Conservation (phyloP, 192 early-diverging fungal species). For the Neocallimastix lanati region DNA sequence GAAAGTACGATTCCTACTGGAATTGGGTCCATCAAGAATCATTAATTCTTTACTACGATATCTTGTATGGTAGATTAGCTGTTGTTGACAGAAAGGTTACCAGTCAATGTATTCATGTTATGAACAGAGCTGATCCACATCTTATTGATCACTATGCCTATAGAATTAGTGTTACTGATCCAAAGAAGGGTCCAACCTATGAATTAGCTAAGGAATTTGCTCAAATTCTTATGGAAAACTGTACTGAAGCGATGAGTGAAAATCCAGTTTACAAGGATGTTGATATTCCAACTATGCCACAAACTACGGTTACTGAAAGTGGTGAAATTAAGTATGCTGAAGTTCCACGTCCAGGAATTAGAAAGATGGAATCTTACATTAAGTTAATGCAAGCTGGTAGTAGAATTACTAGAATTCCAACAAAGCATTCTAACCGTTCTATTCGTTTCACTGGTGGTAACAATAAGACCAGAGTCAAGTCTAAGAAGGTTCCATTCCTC, state of each 20-base stretch:
- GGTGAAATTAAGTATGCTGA: conserved; percentile 76
- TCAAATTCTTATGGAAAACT: conserved; percentile 73
- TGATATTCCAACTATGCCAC: conserved; percentile 66
- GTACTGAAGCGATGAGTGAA: conserved; percentile 53
- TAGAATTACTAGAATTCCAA: conserved; percentile 17
- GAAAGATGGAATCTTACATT: conserved; percentile 88
- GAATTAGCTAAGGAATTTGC: conserved; percentile 60
- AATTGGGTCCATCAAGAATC: conserved; percentile 88
- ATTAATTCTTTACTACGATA: conserved; percentile 74
- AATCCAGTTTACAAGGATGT: conserved; percentile 85
- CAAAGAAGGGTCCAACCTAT: conserved; percentile 66
- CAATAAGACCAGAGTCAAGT: conserved; percentile 28
- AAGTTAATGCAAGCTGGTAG: conserved; percentile 43
- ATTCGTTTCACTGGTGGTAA: conserved; percentile 15
- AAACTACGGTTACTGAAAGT: conserved; percentile 53
- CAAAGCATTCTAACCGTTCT: neutral
- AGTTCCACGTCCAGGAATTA: conserved; percentile 56
- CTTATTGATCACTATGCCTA: conserved; percentile 76
- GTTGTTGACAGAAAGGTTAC: conserved; percentile 83
- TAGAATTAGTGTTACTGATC: conserved; percentile 53
- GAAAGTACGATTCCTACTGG: conserved; percentile 88
- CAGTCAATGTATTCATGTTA: conserved; percentile 73
- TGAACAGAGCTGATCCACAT: conserved; percentile 70
- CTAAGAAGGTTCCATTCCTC: conserved; percentile 58
- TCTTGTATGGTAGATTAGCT: conserved; percentile 72